Conservation (phyloP, 176 grass and related monocot genomes). For the Areca catechu region DNA sequence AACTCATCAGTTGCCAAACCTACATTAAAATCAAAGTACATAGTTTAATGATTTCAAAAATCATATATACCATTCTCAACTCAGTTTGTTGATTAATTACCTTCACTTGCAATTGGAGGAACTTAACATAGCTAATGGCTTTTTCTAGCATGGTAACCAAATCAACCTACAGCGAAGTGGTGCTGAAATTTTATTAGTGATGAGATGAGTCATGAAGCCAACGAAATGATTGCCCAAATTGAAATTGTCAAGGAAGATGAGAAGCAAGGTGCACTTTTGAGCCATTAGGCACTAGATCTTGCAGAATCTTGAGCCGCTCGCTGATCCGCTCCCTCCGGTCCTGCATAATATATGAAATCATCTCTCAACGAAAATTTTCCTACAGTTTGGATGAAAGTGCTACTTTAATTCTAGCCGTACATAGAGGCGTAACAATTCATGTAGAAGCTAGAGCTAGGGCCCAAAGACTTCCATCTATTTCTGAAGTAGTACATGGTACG, state of each 20-base stretch:
- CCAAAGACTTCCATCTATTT: too few species aligned
- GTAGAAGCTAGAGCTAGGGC: neutral
- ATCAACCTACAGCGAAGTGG: neutral
- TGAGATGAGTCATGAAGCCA: constrained; percentile 29
- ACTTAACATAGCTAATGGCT: constrained; percentile 85
- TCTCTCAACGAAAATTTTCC: neutral
- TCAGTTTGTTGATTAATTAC: constrained; percentile 16
- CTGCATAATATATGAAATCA: constrained; percentile 27
- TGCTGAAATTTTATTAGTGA: too few species aligned
- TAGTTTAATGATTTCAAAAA: neutral
- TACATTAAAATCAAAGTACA: constrained; percentile 11
- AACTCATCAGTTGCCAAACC: constrained; percentile 91
- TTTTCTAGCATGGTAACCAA: constrained; percentile 94
- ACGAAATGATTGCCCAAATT: neutral
- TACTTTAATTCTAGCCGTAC: neutral
- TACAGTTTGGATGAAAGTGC: neutral
- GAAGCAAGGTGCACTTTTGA: constrained; percentile 31
- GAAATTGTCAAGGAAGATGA: neutral
- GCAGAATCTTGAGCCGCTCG: constrained; percentile 63
- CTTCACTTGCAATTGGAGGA: constrained; percentile 96
- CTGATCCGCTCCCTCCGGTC: constrained; percentile 79
- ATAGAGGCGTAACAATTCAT: neutral
- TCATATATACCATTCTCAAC: neutral
- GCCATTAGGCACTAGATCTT: constrained; percentile 92
- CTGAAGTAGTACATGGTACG: too few species aligned